These are phyloP conservation scores for Effrenium voratum DNA, from an alignment of 73 alveolate species.

Conservation along the genomic window DNA sequence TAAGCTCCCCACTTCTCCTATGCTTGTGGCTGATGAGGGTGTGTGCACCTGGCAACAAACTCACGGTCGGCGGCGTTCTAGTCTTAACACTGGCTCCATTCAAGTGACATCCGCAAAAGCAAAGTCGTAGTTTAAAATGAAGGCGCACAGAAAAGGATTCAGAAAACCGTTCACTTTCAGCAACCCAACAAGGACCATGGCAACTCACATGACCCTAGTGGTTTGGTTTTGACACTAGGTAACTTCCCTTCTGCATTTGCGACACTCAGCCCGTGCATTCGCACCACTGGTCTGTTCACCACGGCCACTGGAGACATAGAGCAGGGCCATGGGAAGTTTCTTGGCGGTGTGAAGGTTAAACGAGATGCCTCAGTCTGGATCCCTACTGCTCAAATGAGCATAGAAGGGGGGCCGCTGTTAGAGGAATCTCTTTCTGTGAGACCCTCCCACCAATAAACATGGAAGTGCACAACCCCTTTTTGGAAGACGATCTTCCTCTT, in stretches of 20 bases:
- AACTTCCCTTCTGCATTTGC: background rate
- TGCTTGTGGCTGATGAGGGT: constrained; percentile 26
- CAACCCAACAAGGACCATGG: background rate
- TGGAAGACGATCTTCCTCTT: no score
- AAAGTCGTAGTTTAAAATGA: background rate
- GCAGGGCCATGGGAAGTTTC: constrained; percentile 80
- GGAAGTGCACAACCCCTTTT: no score
- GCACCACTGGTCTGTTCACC: constrained; percentile 14
- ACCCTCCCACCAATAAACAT: no score
- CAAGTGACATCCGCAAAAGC: background rate
- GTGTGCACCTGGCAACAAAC: constrained; percentile 58
- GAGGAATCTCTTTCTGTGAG: no score
- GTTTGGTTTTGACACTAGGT: background rate
- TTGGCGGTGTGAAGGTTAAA: constrained; percentile 64
- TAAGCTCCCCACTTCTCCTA: background rate
- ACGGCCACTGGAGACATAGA: constrained; percentile 39
- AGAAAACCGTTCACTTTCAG: background rate
- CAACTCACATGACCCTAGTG: background rate
- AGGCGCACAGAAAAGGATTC: background rate
- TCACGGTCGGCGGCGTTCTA: background rate
- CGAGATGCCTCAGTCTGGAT: constrained; percentile 82
- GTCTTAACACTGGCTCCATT: background rate
- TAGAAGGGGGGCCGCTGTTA: no score
- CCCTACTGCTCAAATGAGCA: no score
- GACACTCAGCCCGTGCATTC: background rate